Base-by-base conservation (phyloP, 768 basidiomycete species). In the Suillus luteus region DNA sequence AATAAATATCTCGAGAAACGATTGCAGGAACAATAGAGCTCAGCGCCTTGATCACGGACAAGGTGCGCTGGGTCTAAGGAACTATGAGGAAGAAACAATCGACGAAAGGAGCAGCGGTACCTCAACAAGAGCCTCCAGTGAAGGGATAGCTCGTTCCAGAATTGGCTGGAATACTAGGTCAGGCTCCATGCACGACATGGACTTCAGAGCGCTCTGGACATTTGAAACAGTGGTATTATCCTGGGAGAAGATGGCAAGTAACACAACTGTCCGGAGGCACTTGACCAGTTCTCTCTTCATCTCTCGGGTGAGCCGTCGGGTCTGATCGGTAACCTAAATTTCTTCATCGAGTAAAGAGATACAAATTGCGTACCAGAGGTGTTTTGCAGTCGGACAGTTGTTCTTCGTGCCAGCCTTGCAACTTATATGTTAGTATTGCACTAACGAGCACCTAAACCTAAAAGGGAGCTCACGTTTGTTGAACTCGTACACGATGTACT, bases 211-310 rank as follows among this genome's bases (percentile, higher is more conserved):
- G 48, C 86, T 86, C 71, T 92, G 89, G 49, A 93, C 88, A 67
- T 93, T 91, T 17, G 81, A 76, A 35, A 91, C 88, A 1, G 92
- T 91, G 11, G 83, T 81, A 57, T 83, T 80, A 71, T 94, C 92
- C 71, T 91, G 90, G 10, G 91, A 93, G 78, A 96, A 96, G 86
- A 95, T 94, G 3, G 92, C 88, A n/a, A 95, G 81, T 35, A 96
- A 79, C 0, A 89, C 86, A 15, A 95, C 90, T 0, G 93, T 95
- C 63, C 92, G 79, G 43, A 95, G 79, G 27, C 86, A 89, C 67
- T 91, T 88, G 22, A 95, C 93, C 22, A 96, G 85, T 71, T 96
- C 93, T 57, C 89, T 83, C 70, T 86, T 90, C 87, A 96, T 95
- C 55, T 78, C 75, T 43, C 80, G 81, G 0, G 93, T 95, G 59